phyloP scores from a whole-genome alignment of 2,329 filamentous ascomycete genomes.

The Venturia oleaginea region DNA sequence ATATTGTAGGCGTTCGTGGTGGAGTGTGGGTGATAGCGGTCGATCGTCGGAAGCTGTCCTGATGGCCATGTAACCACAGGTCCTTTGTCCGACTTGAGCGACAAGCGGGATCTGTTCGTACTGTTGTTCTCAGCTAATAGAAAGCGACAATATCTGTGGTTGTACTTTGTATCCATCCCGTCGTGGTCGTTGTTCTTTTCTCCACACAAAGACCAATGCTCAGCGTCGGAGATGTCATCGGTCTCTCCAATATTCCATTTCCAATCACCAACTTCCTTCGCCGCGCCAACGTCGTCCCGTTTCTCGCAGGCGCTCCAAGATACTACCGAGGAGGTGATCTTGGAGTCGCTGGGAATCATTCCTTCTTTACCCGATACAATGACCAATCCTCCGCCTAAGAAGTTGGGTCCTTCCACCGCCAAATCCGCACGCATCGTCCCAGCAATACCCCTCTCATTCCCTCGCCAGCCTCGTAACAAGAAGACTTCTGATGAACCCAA shows the following conservation, averaged over 20 bases:
- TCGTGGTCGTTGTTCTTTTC: neutral
- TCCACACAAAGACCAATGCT: neutral
- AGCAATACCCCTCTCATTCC: conserved; percentile 1
- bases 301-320: conserved; percentile 8
- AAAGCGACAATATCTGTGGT: too few relatives aligned
- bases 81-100: neutral
- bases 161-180: neutral
- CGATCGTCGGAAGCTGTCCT: neutral
- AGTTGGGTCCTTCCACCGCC: neutral
- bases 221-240: conserved; percentile 4
- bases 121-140: neutral
- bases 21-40: neutral
- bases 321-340: neutral
- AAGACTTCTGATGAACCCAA: neutral
- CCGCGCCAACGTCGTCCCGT: neutral
- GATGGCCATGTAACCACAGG: too few relatives aligned
- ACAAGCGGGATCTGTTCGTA: neutral
- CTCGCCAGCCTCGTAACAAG: neutral
- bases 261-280: neutral
- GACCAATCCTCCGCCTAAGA: neutral
- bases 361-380: neutral
- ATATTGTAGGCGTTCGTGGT: neutral
- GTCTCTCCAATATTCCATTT: neutral
- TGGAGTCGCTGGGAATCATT: neutral
- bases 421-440: neutral